phyloP scores from a whole-genome alignment of 73 alveolate species.

The Paramecium bursaria region DNA sequence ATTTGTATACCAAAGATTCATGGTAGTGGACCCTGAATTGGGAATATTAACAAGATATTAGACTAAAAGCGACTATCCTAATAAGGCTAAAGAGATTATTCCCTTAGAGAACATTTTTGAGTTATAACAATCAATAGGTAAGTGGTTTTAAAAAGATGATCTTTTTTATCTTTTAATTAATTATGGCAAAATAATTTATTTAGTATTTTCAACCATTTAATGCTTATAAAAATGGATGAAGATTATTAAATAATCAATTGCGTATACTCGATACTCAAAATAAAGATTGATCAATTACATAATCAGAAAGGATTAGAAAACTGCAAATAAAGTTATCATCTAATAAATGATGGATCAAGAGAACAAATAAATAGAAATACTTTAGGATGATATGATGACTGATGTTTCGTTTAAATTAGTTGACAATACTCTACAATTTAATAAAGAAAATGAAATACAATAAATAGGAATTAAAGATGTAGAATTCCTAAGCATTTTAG shows the following conservation, averaged over 20 bases:
- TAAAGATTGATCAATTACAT: neutral
- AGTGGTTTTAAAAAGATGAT: neutral
- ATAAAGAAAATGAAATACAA: too few species aligned
- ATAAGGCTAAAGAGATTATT: slow-evolving; percentile 3
- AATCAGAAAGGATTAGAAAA: neutral
- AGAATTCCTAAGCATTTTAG: neutral
- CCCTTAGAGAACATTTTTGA: slow-evolving; percentile 1
- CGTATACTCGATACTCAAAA: slow-evolving; percentile 11
- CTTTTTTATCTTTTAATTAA: neutral
- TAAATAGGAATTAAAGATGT: neutral
- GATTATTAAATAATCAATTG: slow-evolving; percentile 5
- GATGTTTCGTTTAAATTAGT: too few species aligned
- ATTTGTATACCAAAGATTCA: neutral
- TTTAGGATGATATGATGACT: too few species aligned
- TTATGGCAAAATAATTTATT: neutral
- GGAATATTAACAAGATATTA: slow-evolving; percentile 18
- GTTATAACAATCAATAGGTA: neutral
- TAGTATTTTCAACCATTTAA: neutral
- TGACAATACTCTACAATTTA: too few species aligned
- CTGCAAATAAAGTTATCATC: neutral
- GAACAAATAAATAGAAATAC: neutral
- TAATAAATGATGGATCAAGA: neutral
- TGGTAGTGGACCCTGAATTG: slow-evolving; percentile 26
- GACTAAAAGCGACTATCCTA: neutral
- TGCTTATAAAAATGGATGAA: neutral